A percentile compares a stretch with the other conserved stretches of the same genome.
Conservation (phyloP, 805 yeast genomes). For the Candida maesae region DNA sequence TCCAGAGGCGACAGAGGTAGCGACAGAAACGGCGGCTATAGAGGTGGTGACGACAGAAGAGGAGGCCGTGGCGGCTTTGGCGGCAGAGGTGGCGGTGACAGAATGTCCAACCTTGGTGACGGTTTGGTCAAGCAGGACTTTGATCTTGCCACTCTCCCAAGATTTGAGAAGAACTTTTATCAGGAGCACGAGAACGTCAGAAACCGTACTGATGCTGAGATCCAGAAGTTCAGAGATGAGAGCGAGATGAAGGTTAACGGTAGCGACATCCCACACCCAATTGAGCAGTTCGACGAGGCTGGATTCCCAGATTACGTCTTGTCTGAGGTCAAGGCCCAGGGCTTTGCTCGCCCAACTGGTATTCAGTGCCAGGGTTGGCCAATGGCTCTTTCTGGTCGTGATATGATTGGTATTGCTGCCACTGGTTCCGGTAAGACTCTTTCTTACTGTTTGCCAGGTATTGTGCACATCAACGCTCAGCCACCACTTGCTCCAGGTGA, state of each 20-base stretch:
- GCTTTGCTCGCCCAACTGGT: conserved; percentile 91
- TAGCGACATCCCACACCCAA: conserved; percentile 87
- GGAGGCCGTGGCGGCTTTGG: conserved; percentile 17
- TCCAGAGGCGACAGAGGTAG: conserved; percentile 25
- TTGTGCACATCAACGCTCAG: conserved; percentile 97
- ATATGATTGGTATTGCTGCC: conserved; percentile 97
- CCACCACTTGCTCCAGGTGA: conserved; percentile 91
- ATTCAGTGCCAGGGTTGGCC: conserved; percentile 99
- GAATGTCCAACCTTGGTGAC: conserved; percentile 46
- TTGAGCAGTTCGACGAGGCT: conserved; percentile 90
- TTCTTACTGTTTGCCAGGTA: conserved; percentile 94
- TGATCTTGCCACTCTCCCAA: conserved; percentile 74
- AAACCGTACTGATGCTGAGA: conserved; percentile 68
- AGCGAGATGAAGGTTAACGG: conserved; percentile 87
- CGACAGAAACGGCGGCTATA: conserved; percentile 26
- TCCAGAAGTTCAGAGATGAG: conserved; percentile 70
- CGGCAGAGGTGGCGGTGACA: conserved; percentile 36
- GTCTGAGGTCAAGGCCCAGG: conserved; percentile 83
- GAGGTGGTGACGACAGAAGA: conserved; percentile 32
- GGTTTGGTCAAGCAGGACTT: conserved; percentile 72
- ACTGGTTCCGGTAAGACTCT: conserved; percentile 99
- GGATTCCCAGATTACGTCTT: conserved; percentile 96
- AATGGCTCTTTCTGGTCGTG: conserved; percentile 98
- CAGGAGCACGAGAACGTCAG: conserved; percentile 78
- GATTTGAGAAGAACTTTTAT: conserved; percentile 94